Evolutionary conservation across 1,284 basidiomycete genomes (phyloP), one percentile per base, ranked within the genome.

Genomic region (Ganoderma sinense): DNA sequence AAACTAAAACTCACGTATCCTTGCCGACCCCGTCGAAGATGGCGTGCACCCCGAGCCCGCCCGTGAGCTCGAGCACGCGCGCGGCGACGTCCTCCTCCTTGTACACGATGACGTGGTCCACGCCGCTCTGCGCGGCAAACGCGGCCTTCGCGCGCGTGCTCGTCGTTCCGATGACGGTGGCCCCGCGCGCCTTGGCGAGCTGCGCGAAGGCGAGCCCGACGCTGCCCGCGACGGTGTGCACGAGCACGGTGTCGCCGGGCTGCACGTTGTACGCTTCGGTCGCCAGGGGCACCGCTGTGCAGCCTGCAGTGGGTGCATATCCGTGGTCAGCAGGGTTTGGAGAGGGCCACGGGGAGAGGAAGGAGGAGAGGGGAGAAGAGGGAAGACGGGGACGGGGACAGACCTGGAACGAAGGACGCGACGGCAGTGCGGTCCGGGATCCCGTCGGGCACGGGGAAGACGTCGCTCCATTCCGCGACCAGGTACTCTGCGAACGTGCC

Each of bases 1-100:
- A 29, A 31, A 7, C 14, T 8, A 5, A 16, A 11, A 85, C 91
- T 69, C 78, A 94, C 86, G 95, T 97, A 78, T 95, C 94, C 82
- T 94, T 96, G 6, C 97, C 97, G 48, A 99, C 96, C 40, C 97
- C 97, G 78, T 99, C 97, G 78, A 94, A 98, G 45, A 97, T 87
- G 1, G 88, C 97, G 74, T 97, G 87, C 4, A 96, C 94, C 23
- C 97, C 97, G 74, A 92, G 86, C 0, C 94, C 94, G 64, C 89
- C 87, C 0, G 96, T 97, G 66, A 98, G 84, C 76, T 93, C 91
- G 65, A 94, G 76, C 18, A 95, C 92, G 68, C 91, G 86, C 71
- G 89, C 76, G 10, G 92, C 90, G 0, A 91, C 91, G 73, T 94
- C 85, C 71, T 95, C 91, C 48, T 86, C 82, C 60, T 87, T 88